Base-by-base conservation (phyloP, 2,329 filamentous ascomycete species). In the Chalaropsis thielavioides region DNA sequence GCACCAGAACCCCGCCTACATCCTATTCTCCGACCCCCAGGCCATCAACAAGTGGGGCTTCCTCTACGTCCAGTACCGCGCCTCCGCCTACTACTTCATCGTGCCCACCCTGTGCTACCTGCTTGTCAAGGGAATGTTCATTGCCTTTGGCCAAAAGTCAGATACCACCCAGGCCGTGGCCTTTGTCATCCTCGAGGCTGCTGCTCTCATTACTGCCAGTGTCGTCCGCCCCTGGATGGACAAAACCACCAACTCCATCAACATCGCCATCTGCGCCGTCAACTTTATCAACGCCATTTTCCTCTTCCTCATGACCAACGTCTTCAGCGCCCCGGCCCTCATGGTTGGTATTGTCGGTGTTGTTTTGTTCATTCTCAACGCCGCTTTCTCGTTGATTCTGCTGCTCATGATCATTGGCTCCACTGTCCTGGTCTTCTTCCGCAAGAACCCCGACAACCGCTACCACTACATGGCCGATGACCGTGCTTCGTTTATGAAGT, bases 401-500 rank as follows among this genome's bases (percentile, higher is more conserved):
- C 80, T 96, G 68, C 79, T 96, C 71, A 85, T 96, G 77, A 84
- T 96, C 62, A 77, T 81, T 67, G 73, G 79, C 80, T 75, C 90
- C n/a, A 77, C 76, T 22, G 72, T 73, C 4, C 71, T 92, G 69
- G 88, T 90, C 59, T 85, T 96, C 72, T 84, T 90, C 73, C 89
- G 90, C 68, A 95, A 95, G 82, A 95, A 96, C 76, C 92, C 92
- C 24, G 92, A 97, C 73, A 90, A 88, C 51, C 87, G 92, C 68
- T 97, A 97, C 76, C 90, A 96, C 75, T 91, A 90, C 71, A 96
- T 97, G 92, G 88, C 88, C 64, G 92, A 97, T 72, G 92, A 97
- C 75, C 87, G 92, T 71, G 90, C 90, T 62, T 96, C 92, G 10
- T 96, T 97, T 77, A 96, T 96, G 85, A 96, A 96, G 79, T 96